Percentiles rank a stretch among this genome's conserved stretches.
Evolutionary conservation across 2,329 filamentous ascomycete species (phyloP).

Genomic region (Colletotrichum higginsianum): DNA sequence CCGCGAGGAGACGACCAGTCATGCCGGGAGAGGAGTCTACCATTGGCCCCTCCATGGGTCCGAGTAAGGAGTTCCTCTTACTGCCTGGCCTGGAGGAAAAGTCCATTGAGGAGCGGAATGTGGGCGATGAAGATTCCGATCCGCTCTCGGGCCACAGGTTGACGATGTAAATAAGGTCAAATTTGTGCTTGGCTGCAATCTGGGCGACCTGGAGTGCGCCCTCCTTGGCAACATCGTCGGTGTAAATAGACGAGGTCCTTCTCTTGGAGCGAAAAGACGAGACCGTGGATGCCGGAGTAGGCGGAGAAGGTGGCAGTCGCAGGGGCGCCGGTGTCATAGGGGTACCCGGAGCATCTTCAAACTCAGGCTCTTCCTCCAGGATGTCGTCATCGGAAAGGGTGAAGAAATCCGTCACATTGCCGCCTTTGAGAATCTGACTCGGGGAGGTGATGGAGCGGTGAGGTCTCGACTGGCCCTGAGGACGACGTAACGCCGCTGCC

Average conservation of each 20-base stretch:
- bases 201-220: slow-evolving; percentile 60
- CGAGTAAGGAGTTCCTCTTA: slow-evolving; percentile 30
- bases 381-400: slow-evolving; percentile 68
- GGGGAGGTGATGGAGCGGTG: slow-evolving; percentile 34
- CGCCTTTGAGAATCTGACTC: slow-evolving; percentile 46
- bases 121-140: slow-evolving; percentile 34
- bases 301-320: slow-evolving; percentile 25
- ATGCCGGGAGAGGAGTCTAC: slow-evolving; percentile 48
- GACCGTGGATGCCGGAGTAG: slow-evolving; percentile 33
- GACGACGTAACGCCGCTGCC: slow-evolving; percentile 45
- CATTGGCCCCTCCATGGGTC: slow-evolving; percentile 35
- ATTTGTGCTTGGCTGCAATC: slow-evolving; percentile 69
- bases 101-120: slow-evolving; percentile 42
- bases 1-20: slow-evolving; percentile 68
- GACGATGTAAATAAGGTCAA: slow-evolving; percentile 72
- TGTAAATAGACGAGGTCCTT: slow-evolving; percentile 33
- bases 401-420: slow-evolving; percentile 45
- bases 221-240: slow-evolving; percentile 43
- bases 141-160: slow-evolving; percentile 67
- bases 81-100: slow-evolving; percentile 42
- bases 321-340: slow-evolving; percentile 12
- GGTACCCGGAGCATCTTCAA: slow-evolving; percentile 4
- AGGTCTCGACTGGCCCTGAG: slow-evolving; percentile 51
- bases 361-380: slow-evolving; percentile 62
- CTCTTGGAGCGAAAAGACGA: slow-evolving; percentile 27